Base-by-base conservation (phyloP, 2,329 filamentous ascomycete species). In the Aspergillus pseudonomiae region DNA sequence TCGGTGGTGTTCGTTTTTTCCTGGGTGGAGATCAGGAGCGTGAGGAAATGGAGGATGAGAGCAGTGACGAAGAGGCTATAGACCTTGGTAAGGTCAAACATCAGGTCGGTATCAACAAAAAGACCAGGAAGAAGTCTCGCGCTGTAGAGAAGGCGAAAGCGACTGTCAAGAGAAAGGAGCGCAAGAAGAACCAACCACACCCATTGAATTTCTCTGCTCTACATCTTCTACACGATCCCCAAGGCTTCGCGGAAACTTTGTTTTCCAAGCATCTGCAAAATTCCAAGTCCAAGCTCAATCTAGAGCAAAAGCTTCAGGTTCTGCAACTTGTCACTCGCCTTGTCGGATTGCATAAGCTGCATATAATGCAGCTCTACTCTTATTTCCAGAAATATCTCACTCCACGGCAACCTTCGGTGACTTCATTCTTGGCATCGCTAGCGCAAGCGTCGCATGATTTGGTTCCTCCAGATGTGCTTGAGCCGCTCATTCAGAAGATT, bases 381-480 rank as follows among this genome's bases (percentile, higher is more conserved):
- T 98, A 96, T 85, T 96, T 98, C 77, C 89, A 94, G 78, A 97
- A 96, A 79, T 93, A 89, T 78, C 87, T 98, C 60, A 96, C 92
- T 1, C 94, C 92, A 24, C 89, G 90, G 64, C 95, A 97, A 81
- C 90, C 91, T 34, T 93, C 89, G 1, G 95, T 98, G 68, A 98
- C 95, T 0, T 93, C 93, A 0, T 96, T 98, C 79, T 83, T 99
- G 62, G 95, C 95, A 14, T 96, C 90, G 12, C 85, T 98, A 61
- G 95, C 95, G 0, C 95, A 98, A 81, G 91, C 92, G 4, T 93
- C 93, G 9, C 95, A 99, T 76, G 91, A 89, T 67, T 85, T 97
- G 43, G 94, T 99, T 0, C 95, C 95, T 0, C 94, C 94, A 0
- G 95, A 99, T 82, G 91, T 89, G 0, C 83, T 99, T 12, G 94